phyloP scores from a whole-genome alignment of 441 rosid species.

The Mallotus repandus region DNA sequence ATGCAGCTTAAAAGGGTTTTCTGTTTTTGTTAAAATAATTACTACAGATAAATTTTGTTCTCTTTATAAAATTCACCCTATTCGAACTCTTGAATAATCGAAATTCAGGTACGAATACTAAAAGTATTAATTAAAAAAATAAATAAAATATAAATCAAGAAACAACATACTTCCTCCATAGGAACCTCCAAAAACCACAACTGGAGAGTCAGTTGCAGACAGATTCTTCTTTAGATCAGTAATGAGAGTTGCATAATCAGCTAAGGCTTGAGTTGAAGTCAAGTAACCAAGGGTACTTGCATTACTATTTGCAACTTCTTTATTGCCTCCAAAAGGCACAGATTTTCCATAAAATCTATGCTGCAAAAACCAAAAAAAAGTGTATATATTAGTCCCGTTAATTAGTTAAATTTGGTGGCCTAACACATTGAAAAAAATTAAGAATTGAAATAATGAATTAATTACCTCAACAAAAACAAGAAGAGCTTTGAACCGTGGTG shows the following conservation, averaged over 20 bases:
- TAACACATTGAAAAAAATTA: not conserved
- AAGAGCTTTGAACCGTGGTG: constrained; percentile 58
- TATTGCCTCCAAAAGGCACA: constrained; percentile 54
- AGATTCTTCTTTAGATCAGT: constrained; percentile 52
- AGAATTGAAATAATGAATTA: not conserved
- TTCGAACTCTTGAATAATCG: no score
- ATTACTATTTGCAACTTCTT: constrained; percentile 45
- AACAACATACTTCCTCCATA: constrained; percentile 60
- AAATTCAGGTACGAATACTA: no score
- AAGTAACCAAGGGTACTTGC: constrained; percentile 51
- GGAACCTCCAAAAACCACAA: constrained; percentile 66
- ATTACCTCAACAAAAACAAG: constrained; percentile 63
- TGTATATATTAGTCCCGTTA: no score
- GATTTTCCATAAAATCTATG: constrained; percentile 67
- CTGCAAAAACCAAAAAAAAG: constrained; percentile 30
- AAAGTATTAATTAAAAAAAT: no score
- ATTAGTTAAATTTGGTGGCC: not conserved
- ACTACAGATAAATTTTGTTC: no score
- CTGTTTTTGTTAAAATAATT: no score
- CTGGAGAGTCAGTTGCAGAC: constrained; percentile 59
- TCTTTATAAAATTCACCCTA: no score
- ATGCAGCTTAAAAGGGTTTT: no score
- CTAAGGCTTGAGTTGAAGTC: constrained; percentile 58
- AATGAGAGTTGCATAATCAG: constrained; percentile 56
- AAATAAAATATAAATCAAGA: not conserved